Evolutionary conservation across 108 stramenopile genomes (phyloP).

Genomic region (Nannochloropsis gaditana): DNA sequence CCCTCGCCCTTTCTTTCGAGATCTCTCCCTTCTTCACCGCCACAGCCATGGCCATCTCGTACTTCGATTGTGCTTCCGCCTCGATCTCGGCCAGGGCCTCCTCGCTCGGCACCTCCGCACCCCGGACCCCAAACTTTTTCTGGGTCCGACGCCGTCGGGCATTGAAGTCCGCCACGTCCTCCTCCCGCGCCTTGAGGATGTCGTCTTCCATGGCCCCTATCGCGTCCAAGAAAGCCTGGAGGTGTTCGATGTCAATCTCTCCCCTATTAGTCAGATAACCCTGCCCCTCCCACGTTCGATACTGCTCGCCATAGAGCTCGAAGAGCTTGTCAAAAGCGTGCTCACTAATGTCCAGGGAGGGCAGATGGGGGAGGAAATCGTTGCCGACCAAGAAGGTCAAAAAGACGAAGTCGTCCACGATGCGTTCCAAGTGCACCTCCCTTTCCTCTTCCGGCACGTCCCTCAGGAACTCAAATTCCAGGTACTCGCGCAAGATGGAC

Average conservation of each 20-base stretch:
- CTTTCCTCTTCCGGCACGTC: neutral
- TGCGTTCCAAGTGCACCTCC: constrained; percentile 66
- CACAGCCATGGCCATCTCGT: constrained; percentile 47
- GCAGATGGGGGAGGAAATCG: constrained; percentile 95
- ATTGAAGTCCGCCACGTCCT: constrained; percentile 63
- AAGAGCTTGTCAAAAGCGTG: constrained; percentile 89
- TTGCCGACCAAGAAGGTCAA: constrained; percentile 97
- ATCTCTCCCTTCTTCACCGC: constrained; percentile 25
- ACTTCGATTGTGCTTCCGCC: constrained; percentile 62
- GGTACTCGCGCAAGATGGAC: constrained; percentile 87
- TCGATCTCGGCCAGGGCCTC: constrained; percentile 67
- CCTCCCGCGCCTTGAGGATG: constrained; percentile 62
- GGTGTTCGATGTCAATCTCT: constrained; percentile 69
- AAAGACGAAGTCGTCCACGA: constrained; percentile 97
- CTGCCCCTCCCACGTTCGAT: constrained; percentile 47
- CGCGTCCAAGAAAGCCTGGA: constrained; percentile 76
- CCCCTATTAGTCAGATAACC: constrained; percentile 82
- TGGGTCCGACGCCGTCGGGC: constrained; percentile 74
- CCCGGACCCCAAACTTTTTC: constrained; percentile 63
- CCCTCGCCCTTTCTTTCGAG: neutral
- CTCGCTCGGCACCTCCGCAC: constrained; percentile 64
- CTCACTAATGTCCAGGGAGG: constrained; percentile 82
- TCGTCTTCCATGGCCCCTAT: constrained; percentile 79
- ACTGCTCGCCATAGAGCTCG: constrained; percentile 62
- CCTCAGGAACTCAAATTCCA: constrained; percentile 73